A percentile compares a stretch with the other conserved stretches of the same genome.
Evolutionary conservation across 306 rosid genomes (phyloP).

Genomic region (Prunus armeniaca): DNA sequence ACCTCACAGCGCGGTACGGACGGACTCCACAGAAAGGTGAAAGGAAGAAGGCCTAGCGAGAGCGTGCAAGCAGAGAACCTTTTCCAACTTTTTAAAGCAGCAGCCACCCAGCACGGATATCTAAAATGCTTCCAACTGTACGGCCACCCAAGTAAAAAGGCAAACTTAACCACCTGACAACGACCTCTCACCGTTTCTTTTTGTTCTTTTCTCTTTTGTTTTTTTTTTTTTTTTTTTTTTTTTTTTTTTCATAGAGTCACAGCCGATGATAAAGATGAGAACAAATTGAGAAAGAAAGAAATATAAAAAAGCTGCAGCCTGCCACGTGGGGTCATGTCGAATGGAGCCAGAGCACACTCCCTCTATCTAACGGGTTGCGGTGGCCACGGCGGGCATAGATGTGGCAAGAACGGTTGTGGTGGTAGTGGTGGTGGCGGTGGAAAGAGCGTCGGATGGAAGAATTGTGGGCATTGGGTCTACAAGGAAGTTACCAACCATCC

Average conservation of each 20-base stretch:
- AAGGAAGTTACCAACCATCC: slow-evolving; percentile 20
- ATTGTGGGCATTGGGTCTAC: slow-evolving; percentile 4
- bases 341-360: neutral
- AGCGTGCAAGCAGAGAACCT: too few relatives aligned
- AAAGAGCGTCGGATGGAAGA: neutral
- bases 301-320: neutral
- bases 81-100: neutral
- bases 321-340: neutral
- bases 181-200: slow-evolving; percentile 5
- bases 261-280: neutral
- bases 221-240: too few relatives aligned
- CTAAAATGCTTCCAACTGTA: slow-evolving; percentile 29
- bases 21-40: neutral
- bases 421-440: neutral
- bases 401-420: neutral
- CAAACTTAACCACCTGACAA: slow-evolving; percentile 6
- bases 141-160: slow-evolving; percentile 23
- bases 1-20: slow-evolving; percentile 19
- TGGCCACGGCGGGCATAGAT: slow-evolving; percentile 16
- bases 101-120: slow-evolving; percentile 25
- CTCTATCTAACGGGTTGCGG: slow-evolving; percentile 12
- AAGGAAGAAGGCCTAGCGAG: too few relatives aligned
- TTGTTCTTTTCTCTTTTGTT: neutral
- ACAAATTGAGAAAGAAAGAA: neutral
- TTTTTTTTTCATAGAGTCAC: neutral